Evolutionary conservation across 2,329 filamentous ascomycete genomes (phyloP), one percentile per base, ranked within the genome.

Genomic region (Ascomycota sp.): DNA sequence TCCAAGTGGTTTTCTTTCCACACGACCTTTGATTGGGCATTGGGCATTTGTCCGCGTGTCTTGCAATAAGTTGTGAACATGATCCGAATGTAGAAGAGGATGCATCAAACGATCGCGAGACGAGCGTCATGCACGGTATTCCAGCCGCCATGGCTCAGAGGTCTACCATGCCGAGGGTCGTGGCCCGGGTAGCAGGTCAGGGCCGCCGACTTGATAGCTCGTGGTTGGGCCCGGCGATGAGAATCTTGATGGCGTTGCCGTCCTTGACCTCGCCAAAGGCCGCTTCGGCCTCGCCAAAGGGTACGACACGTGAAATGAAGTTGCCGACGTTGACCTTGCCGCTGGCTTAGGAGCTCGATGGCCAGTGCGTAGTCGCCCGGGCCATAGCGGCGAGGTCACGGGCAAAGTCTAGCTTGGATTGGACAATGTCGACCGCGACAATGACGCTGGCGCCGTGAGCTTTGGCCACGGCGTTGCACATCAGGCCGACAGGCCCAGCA

Each of bases 221-320:
- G 16, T 21, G 16, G 40, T 76, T 75, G 7, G 72, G 72, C 0
- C 72, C 72, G 4, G 63, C 66, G 46, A 77, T 77, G 43, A 78
- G 44, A 16, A 74, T 63, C 61, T 78, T 78, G 47, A 77, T 76
- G 13, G 70, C 72, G 58, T 89, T 75, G 2, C 83, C 84, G 44
- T 69, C 68, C 63, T 82, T 83, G 29, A 92, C 82, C 56, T 83
- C 77, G 47, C 74, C 66, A 50, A 93, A 93, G 0, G 86, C 86
- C 47, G 76, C 62, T 58, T 92, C 82, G 0, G 86, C 86, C 40
- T 89, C 64, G 42, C 69, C 61, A 48, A 95, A 95, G 33, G 67
- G 63, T 34, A 93, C 82, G 25, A 72, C 71, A 25, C 67, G 66
- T 10, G 77, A 81, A 41, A 95, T 73, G 39, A 95, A 62, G 52